phyloP scores from a whole-genome alignment of 164 flowering plant genomes.

The Vitis riparia region DNA sequence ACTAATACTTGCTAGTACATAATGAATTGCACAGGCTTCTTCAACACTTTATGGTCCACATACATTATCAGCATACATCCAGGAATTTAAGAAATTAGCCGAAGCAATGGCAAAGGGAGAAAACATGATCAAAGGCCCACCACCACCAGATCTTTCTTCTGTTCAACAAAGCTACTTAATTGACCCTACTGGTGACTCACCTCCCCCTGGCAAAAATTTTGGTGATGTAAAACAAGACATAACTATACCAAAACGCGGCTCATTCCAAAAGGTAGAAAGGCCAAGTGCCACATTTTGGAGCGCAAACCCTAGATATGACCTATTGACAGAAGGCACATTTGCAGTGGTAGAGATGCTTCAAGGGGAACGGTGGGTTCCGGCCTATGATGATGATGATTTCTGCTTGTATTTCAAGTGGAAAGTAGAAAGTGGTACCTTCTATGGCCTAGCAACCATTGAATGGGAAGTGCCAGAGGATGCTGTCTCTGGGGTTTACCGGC shows the following conservation, averaged over 20 bases:
- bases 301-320: slow-evolving; percentile 55
- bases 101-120: slow-evolving; percentile 47
- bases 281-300: slow-evolving; percentile 56
- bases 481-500: slow-evolving; percentile 44
- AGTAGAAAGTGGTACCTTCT: slow-evolving; percentile 15
- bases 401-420: slow-evolving; percentile 48
- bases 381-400: slow-evolving; percentile 62
- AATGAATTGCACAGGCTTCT: slow-evolving; percentile 41
- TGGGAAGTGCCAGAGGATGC: slow-evolving; percentile 62
- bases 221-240: slow-evolving; percentile 57
- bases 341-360: slow-evolving; percentile 54
- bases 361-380: slow-evolving; percentile 41
- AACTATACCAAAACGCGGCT: slow-evolving; percentile 25
- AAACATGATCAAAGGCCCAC: slow-evolving; percentile 10
- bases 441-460: slow-evolving; percentile 47
- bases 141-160: slow-evolving; percentile 59
- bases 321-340: slow-evolving; percentile 70
- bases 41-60: slow-evolving; percentile 69
- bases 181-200: slow-evolving; percentile 37
- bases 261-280: slow-evolving; percentile 42
- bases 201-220: slow-evolving; percentile 40
- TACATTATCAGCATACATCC: slow-evolving; percentile 58
- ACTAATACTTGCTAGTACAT: neutral
- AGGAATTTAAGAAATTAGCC: slow-evolving; percentile 58
- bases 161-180: slow-evolving; percentile 27